Evolutionary conservation across 2,329 filamentous ascomycete genomes (phyloP), one percentile per base, ranked within the genome.

Genomic region (Fusarium longipes): DNA sequence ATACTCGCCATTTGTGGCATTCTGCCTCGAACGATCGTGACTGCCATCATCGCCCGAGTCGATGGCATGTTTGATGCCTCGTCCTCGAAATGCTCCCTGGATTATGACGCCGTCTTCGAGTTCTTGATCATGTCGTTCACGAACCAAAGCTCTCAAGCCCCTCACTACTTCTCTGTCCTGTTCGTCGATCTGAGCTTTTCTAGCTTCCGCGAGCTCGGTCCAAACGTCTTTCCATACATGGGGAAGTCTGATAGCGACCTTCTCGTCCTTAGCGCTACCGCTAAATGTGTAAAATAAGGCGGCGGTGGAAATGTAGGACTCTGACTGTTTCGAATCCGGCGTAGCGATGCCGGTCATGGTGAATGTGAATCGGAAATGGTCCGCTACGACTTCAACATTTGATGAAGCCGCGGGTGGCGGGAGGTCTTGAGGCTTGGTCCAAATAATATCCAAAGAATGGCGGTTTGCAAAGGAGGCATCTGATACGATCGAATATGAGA

Each of bases 191-290:
- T 91, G 84, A 40, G 85, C 86, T 76, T 93, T 95, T 72, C 89
- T 91, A 20, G 84, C 79, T 49, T 89, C 87, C 1, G 89, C 83
- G 59, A 97, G 86, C 74, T 98, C 93, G 11, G 86, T 84, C 89
- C 94, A 97, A 2, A 97, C 81, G 68, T 97, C 92, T 75, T 92
- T 89, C 91, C 93, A 99, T 3, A 87, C 84, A 1, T 90, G 83
- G 6, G 94, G 93, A 17, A 99, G 82, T 49, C 92, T 87, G 65
- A 97, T 77, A 60, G 90, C 91, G 4, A 93, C 87, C 76, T 96
- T 98, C 66, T 96, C 93, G 73, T 98, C 95, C 71, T 93, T 96
- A 0, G 87, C 79, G 17, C 89, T 92, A n/a, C 87, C 85, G 2
- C 89, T 88, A 67, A 93, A 97, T 1, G 97, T 83, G 38, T 92